Evolutionary conservation across 768 basidiomycete species (phyloP), one percentile per base, ranked within the genome.

Genomic region (Rhizopogon sp.): DNA sequence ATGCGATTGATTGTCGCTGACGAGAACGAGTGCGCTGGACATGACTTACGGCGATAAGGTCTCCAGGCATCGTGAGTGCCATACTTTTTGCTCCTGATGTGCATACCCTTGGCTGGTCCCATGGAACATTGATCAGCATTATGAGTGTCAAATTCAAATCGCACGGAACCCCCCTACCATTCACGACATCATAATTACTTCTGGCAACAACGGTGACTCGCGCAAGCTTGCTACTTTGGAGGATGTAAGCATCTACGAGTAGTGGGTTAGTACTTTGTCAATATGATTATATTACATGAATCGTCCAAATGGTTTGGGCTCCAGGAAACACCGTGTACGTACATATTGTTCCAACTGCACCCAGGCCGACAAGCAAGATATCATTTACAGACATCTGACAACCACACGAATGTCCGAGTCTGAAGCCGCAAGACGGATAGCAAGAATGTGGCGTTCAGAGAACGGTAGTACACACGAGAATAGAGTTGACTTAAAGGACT

Each of bases 151-250:
- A 33, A 10, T 7, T 33, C 10, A 17, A 17, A 17, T 17, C 10
- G n/a, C 8, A 16, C 35, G 10, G 29, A 22, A 5, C 52, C 43
- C 7, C 9, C 6, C 10, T 5, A 49, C 47, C 20, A n/a, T 49
- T 49, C 8, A 83, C 75, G 2, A 73, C 68, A 11, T 82, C 76
- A 63, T 80, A 87, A 56, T 89, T 88, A 50, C 87, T 82, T 53
- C 89, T 70, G 2, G 88, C 89, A 1, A 91, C 85, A 16, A 76
- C 84, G 1, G 89, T 90, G 8, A 92, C 82, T 25, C 80, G 75
- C 1, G 79, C 85, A 31, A 77, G 71, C 10, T 49, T 49, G 20
- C 47, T 49, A 5, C 20, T 22, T 37, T 49, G 47, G 20, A 87
- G 70, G 52, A 85, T 74, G 50, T 79, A 72, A 1, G 83, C 76